Evolutionary conservation across 306 rosid species (phyloP).

Genomic region (Prosopis cineraria): DNA sequence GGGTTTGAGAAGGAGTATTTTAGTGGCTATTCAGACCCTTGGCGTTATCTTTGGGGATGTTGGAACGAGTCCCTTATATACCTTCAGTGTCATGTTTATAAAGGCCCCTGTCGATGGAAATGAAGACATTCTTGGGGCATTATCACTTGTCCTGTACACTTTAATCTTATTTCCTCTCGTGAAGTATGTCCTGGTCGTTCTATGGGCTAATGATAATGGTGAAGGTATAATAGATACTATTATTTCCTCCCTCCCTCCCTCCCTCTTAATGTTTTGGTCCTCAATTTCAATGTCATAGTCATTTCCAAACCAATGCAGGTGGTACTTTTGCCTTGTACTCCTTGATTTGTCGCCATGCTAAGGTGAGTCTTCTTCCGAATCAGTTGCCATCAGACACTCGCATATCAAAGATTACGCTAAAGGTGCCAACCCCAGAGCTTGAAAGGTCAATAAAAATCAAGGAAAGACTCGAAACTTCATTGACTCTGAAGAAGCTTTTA

Average conservation of each 20-base stretch:
- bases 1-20: conserved; percentile 62
- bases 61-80: conserved; percentile 96
- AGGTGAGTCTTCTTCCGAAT: conserved; percentile 98
- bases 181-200: conserved; percentile 92
- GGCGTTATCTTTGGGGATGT: conserved; percentile 99
- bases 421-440: conserved; percentile 93
- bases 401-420: conserved; percentile 92
- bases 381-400: conserved; percentile 83
- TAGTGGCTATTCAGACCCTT: conserved; percentile 84
- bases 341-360: conserved; percentile 99
- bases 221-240: conserved; percentile 64
- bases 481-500: conserved; percentile 82
- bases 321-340: conserved; percentile 99
- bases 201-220: conserved; percentile 95
- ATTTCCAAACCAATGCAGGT: conserved; percentile 62
- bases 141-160: conserved; percentile 88
- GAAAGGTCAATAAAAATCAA: conserved; percentile 95
- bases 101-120: conserved; percentile 83
- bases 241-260: neutral
- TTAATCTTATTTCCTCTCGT: conserved; percentile 87
- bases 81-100: conserved; percentile 90
- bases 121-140: conserved; percentile 93
- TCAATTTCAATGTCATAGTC: conserved; percentile 13
- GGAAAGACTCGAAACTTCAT: conserved; percentile 83
- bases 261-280: conserved; percentile 3